phyloP scores from a whole-genome alignment of 2,329 filamentous ascomycete species.

The Simplicillium aogashimaense region DNA sequence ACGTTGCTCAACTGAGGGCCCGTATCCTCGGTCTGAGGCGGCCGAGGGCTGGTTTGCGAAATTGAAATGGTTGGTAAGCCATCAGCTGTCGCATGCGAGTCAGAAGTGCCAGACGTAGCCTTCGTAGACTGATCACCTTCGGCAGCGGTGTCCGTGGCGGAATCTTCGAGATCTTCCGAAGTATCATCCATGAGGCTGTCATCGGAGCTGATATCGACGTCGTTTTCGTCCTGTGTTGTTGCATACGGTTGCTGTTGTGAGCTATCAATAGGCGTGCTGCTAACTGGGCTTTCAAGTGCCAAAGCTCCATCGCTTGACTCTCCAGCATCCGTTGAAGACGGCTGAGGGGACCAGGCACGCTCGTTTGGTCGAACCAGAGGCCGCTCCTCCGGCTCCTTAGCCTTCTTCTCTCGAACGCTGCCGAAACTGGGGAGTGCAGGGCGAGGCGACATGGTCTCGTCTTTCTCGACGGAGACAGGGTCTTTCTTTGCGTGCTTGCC shows the following conservation, averaged over 20 bases:
- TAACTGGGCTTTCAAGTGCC: too few species aligned
- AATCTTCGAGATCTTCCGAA: conserved; percentile 4
- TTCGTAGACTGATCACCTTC: neutral
- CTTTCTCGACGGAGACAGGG: conserved; percentile 38
- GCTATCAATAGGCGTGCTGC: too few species aligned
- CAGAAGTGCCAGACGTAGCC: too few species aligned
- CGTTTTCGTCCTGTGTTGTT: conserved; percentile 51
- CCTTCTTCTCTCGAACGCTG: conserved; percentile 57
- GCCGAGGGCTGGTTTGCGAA: conserved; percentile 30
- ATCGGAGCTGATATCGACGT: conserved; percentile 33
- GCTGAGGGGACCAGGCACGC: conserved; percentile 14
- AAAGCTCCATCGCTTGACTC: too few species aligned
- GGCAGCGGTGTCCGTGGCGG: neutral
- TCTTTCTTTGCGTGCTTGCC: conserved; percentile 41
- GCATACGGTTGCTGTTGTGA: neutral
- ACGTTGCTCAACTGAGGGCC: conserved; percentile 3
- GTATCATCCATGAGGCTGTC: conserved; percentile 13
- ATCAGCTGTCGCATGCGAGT: neutral
- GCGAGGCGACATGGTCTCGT: conserved; percentile 63
- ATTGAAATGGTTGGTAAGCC: conserved; percentile 33
- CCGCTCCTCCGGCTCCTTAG: conserved; percentile 42
- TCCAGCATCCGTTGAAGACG: conserved; percentile 2
- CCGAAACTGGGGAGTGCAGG: conserved; percentile 67
- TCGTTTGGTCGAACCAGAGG: conserved; percentile 46
- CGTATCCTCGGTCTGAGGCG: conserved; percentile 7